phyloP scores from a whole-genome alignment of 2,329 filamentous ascomycete species.

The Aschersonia sp. region DNA sequence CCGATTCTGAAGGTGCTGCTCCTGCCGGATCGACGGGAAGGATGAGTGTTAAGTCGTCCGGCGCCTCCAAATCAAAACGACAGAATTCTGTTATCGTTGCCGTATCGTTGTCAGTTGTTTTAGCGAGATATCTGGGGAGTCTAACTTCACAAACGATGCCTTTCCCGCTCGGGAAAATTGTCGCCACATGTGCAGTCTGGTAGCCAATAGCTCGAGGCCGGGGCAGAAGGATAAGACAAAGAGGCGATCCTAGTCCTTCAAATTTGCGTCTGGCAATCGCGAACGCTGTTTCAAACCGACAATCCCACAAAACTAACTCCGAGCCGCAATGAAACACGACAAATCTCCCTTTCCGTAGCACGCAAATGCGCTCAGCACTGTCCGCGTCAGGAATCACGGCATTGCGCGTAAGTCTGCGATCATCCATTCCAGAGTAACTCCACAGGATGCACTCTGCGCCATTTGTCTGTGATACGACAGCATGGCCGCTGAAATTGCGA shows the following conservation, averaged over 20 bases:
- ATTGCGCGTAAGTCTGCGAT: constrained; percentile 40
- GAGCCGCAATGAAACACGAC: constrained; percentile 66
- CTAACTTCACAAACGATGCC: constrained; percentile 71
- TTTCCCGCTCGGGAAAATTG: constrained; percentile 61
- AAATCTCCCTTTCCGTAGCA: constrained; percentile 64
- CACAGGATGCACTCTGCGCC: constrained; percentile 72
- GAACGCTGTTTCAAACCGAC: constrained; percentile 41
- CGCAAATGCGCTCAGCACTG: constrained; percentile 66
- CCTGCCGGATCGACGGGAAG: constrained; percentile 81
- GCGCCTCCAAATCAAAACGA: constrained; percentile 49
- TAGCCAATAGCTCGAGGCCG: constrained; percentile 39
- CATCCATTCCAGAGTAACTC: constrained; percentile 45
- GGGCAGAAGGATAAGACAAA: constrained; percentile 68
- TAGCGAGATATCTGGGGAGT: constrained; percentile 34
- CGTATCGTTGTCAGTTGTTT: constrained; percentile 9
- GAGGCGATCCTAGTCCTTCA: constrained; percentile 49
- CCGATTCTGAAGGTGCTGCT: constrained; percentile 52
- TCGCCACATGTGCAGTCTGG: constrained; percentile 58
- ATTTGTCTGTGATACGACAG: constrained; percentile 67
- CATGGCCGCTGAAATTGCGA: constrained; percentile 66
- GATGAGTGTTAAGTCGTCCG: constrained; percentile 48
- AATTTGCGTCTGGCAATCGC: constrained; percentile 39
- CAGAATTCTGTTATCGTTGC: constrained; percentile 48
- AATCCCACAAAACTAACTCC: constrained; percentile 67
- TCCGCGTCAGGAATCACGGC: constrained; percentile 52